These are phyloP conservation scores for Globisporangium ultimum DNA, from an alignment of 352 stramenopile genomes.

Conservation along the genomic window DNA sequence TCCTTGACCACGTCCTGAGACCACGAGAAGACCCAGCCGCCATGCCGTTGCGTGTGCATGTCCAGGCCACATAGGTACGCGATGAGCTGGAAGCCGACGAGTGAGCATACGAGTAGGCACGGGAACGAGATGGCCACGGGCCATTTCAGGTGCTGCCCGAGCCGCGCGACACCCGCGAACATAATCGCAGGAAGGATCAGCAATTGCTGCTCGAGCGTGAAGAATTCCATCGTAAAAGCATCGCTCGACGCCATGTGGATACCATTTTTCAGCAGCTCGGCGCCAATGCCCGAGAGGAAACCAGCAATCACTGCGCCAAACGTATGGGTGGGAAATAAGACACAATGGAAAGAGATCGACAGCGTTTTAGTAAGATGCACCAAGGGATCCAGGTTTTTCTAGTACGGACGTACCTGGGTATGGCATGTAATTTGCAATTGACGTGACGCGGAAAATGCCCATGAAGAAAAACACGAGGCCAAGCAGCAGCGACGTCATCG, in stretches of 20 bases:
- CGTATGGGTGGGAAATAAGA: no score
- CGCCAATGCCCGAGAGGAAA: constrained; percentile 78
- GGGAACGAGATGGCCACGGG: constrained; percentile 75
- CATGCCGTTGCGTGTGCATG: constrained; percentile 30
- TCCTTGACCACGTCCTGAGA: constrained; percentile 48
- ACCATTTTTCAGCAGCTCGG: constrained; percentile 73
- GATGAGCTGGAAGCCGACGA: constrained; percentile 61
- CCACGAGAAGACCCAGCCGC: constrained; percentile 69
- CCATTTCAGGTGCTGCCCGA: constrained; percentile 57
- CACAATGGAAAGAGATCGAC: no score
- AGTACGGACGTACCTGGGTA: constrained; percentile 39
- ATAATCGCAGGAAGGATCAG: constrained; percentile 54
- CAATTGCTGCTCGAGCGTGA: constrained; percentile 49
- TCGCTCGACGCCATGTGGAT: constrained; percentile 74
- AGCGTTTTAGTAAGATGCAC: no score
- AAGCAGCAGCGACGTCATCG: constrained; percentile 59
- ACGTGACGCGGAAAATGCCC: constrained; percentile 66
- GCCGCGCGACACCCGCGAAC: constrained; percentile 50
- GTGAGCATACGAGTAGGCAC: constrained; percentile 49
- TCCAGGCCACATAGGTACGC: constrained; percentile 22
- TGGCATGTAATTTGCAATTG: constrained; percentile 83
- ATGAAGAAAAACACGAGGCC: constrained; percentile 66
- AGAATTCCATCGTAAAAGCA: constrained; percentile 46
- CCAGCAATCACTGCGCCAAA: constrained; percentile 55
- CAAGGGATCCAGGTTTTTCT: neutral